Conservation (phyloP, 164 flowering plant species). For the Umbellularia californica region DNA sequence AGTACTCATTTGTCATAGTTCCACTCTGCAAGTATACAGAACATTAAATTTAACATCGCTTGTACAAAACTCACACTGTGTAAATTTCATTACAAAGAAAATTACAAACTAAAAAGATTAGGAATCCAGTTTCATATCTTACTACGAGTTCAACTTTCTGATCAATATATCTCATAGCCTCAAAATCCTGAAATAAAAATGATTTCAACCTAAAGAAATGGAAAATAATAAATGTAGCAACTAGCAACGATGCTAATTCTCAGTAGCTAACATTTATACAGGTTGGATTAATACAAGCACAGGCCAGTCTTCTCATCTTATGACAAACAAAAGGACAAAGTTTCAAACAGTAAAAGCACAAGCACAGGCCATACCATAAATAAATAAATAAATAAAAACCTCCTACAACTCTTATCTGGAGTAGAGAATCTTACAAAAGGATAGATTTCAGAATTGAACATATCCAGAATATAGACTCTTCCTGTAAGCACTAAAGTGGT, state of each 20-base stretch:
- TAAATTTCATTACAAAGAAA: not conserved
- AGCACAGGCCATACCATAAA: too few relatives aligned
- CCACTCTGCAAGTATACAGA: conserved; percentile 56
- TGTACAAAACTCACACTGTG: not conserved
- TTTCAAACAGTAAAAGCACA: too few relatives aligned
- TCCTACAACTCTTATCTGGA: not conserved
- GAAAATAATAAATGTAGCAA: not conserved
- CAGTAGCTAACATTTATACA: too few relatives aligned
- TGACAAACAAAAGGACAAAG: not conserved
- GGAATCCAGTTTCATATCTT: not conserved
- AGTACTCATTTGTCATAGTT: conserved; percentile 66
- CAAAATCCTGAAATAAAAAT: conserved; percentile 49
- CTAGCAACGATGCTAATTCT: not conserved
- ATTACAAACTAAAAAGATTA: not conserved
- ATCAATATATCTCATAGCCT: conserved; percentile 61
- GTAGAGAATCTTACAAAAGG: conserved; percentile 58
- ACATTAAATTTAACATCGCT: not conserved
- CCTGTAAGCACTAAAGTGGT: conserved; percentile 37
- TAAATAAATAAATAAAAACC: not conserved
- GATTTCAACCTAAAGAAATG: not conserved
- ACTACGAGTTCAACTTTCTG: conserved; percentile 85
- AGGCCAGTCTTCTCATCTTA: not conserved
- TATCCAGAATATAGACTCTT: conserved; percentile 84
- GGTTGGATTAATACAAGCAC: too few relatives aligned
- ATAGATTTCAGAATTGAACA: conserved; percentile 85